Percentiles rank a stretch among this genome's conserved stretches.
Conservation (phyloP, 305 asterid species). For the Ajuga reptans region DNA sequence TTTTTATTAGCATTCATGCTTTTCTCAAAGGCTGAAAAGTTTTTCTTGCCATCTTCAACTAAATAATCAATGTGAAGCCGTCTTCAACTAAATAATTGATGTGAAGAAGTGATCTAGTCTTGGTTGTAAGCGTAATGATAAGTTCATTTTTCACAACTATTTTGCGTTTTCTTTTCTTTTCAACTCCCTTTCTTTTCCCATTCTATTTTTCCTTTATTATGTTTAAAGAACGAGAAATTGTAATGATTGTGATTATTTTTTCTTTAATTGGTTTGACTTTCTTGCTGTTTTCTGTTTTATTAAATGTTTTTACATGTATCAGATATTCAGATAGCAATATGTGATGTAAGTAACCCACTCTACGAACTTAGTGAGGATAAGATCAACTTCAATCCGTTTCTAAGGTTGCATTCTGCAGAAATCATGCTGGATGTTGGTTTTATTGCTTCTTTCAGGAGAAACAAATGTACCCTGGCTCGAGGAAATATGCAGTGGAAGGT, state of each 20-base stretch:
- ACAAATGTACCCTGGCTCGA: not conserved
- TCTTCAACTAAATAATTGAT: no score
- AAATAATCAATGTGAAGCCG: no score
- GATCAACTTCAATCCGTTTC: not conserved
- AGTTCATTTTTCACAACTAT: not conserved
- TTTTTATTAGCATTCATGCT: not conserved
- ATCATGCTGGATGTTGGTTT: no score
- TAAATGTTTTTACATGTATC: conserved; percentile 47
- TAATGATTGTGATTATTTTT: conserved; percentile 19
- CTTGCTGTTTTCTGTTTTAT: conserved; percentile 25
- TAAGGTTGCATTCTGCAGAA: not conserved
- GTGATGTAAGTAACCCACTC: conserved; percentile 30
- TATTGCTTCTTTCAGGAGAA: not conserved
- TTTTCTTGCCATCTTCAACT: not conserved
- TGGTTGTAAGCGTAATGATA: not conserved
- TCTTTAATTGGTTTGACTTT: conserved; percentile 62
- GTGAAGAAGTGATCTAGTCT: not conserved
- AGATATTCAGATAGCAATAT: conserved; percentile 56
- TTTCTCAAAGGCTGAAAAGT: not conserved
- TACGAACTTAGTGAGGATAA: not conserved
- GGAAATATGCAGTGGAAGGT: not conserved
- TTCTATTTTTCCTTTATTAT: no score
- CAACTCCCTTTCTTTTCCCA: no score
- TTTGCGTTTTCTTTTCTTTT: not conserved
- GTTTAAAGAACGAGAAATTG: not conserved